Evolutionary conservation across 352 stramenopile genomes (phyloP).

Genomic region (Albugo laibachii): DNA sequence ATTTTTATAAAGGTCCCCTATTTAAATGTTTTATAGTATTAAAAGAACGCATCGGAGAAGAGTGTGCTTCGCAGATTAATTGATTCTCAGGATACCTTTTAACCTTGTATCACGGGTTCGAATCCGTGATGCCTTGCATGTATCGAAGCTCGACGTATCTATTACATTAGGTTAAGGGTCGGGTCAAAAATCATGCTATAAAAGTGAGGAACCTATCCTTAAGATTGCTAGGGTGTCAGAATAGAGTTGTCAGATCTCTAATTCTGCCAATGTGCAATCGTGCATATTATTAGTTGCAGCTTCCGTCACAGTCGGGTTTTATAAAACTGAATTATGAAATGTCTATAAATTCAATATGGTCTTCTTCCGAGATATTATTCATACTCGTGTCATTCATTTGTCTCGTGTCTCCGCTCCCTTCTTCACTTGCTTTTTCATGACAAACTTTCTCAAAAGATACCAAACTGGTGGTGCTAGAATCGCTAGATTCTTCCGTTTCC

Average conservation of each 20-base stretch:
- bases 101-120: conserved; percentile 20
- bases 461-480: too few relatives aligned
- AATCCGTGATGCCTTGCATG: conserved; percentile 29
- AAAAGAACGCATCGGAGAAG: too few relatives aligned
- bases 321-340: background rate
- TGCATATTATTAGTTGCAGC: conserved; percentile 18
- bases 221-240: conserved; percentile 71
- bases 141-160: conserved; percentile 81
- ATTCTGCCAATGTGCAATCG: conserved; percentile 72
- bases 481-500: too few relatives aligned
- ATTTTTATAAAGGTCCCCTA: too few relatives aligned
- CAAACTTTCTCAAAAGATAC: background rate
- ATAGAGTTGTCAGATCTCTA: conserved; percentile 50
- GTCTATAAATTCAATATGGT: background rate
- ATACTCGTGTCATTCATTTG: conserved; percentile 2
- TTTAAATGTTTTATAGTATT: too few relatives aligned
- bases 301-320: background rate
- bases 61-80: too few relatives aligned
- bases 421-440: conserved; percentile 1
- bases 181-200: conserved; percentile 80
- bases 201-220: conserved; percentile 4
- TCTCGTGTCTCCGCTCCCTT: conserved; percentile 2
- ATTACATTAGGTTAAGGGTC: conserved; percentile 79
- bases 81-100: too few relatives aligned
- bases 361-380: background rate